A percentile compares a stretch with the other conserved stretches of the same genome.
phyloP scores from a whole-genome alignment of 208 protist genomes.

The Crithidia bombi region DNA sequence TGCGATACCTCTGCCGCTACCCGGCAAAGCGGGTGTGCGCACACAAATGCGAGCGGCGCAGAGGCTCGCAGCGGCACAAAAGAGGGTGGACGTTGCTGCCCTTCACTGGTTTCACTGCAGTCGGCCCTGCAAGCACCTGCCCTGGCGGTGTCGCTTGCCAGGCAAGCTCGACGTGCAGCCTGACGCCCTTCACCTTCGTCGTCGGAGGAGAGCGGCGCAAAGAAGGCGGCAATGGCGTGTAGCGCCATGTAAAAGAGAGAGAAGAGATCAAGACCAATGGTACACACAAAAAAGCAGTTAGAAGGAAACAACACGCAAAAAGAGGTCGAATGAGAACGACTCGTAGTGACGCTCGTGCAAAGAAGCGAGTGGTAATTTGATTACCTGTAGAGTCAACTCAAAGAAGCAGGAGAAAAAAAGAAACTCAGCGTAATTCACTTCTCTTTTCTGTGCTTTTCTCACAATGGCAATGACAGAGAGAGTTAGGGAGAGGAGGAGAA shows the following conservation, averaged over 20 bases:
- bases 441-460: too few species aligned
- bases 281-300: neutral
- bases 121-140: neutral
- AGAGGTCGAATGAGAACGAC: neutral
- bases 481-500: neutral
- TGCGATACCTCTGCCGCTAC: neutral
- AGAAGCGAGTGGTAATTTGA: too few species aligned
- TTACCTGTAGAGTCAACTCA: too few species aligned
- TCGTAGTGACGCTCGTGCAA: too few species aligned
- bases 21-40: neutral
- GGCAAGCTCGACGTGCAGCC: neutral
- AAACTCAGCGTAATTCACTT: too few species aligned
- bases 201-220: slow-evolving; percentile 1
- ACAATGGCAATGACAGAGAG: too few species aligned
- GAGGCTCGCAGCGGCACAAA: slow-evolving; percentile 4
- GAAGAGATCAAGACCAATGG: neutral
- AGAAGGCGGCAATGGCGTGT: slow-evolving; percentile 10
- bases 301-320: neutral
- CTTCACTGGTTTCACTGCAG: neutral
- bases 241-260: neutral
- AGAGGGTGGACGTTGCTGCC: too few species aligned
- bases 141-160: neutral
- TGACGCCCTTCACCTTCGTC: neutral
- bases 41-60: neutral
- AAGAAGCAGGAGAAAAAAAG: too few species aligned